A percentile compares a stretch with the other conserved stretches of the same genome.
phyloP scores from a whole-genome alignment of 2,329 filamentous ascomycete genomes.

The Hymenoscyphus scutula region DNA sequence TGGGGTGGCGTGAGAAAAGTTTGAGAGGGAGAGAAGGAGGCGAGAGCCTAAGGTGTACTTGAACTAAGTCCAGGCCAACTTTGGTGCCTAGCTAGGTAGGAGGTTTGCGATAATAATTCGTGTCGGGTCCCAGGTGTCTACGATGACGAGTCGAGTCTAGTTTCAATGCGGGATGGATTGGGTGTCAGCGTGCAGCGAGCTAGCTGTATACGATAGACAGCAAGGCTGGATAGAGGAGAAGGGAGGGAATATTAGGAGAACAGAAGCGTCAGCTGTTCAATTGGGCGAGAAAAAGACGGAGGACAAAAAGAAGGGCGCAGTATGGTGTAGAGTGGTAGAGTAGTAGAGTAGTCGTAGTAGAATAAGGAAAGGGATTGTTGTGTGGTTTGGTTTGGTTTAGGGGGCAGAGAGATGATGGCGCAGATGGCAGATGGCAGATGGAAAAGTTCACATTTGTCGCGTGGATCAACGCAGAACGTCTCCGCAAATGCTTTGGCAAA shows the following conservation, averaged over 20 bases:
- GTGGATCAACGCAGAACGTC: no score
- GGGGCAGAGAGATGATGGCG: no score
- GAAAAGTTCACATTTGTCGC: no score
- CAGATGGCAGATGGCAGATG: no score
- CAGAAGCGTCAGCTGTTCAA: background rate
- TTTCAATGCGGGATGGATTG: background rate
- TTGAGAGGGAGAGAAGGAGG: background rate
- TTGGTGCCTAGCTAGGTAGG: conserved; percentile 13
- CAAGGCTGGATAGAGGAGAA: no score
- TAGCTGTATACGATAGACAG: no score
- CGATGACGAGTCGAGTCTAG: conserved; percentile 28
- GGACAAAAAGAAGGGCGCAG: conserved; percentile 1
- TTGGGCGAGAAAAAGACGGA: conserved; percentile 33
- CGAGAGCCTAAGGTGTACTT: conserved; percentile 19
- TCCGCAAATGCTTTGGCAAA: no score
- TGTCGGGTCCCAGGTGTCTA: conserved; percentile 21
- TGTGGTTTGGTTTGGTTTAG: background rate
- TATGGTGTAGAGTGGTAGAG: background rate
- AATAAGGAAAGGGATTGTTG: background rate
- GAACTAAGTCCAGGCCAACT: conserved; percentile 16
- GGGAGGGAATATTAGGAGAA: no score
- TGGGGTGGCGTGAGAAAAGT: conserved; percentile 12
- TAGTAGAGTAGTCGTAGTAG: no score
- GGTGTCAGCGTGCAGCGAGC: background rate
- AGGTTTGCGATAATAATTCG: conserved; percentile 17